Conservation (phyloP, 495 filamentous ascomycete species). For the Penicillium bialowiezense region DNA sequence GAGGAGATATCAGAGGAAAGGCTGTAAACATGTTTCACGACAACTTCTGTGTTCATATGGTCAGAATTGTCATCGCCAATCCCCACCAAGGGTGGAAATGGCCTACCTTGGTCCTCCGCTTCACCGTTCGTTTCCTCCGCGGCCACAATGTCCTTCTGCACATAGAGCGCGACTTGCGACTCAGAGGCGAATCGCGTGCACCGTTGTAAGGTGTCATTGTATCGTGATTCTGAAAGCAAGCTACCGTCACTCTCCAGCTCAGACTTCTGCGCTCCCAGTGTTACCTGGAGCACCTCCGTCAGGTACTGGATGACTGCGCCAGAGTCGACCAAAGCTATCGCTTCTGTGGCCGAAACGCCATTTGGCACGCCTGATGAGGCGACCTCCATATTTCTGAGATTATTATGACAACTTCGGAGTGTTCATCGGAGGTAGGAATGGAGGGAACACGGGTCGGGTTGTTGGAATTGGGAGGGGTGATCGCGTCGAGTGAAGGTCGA, state of each 20-base stretch:
- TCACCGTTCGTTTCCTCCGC: constrained; percentile 52
- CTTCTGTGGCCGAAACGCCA: constrained; percentile 41
- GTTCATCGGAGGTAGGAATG: constrained; percentile 31
- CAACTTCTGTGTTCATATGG: constrained; percentile 17
- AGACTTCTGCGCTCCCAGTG: constrained; percentile 74
- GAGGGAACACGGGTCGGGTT: constrained; percentile 11
- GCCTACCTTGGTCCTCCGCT: constrained; percentile 44
- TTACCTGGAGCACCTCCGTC: constrained; percentile 71
- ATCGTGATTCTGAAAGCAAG: constrained; percentile 67
- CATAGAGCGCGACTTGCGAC: constrained; percentile 81
- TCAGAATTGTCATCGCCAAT: constrained; percentile 5
- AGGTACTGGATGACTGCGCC: constrained; percentile 74
- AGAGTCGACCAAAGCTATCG: constrained; percentile 50
- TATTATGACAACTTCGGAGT: constrained; percentile 19
- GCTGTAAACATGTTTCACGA: constrained; percentile 63
- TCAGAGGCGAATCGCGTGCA: constrained; percentile 89
- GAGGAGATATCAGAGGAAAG: constrained; percentile 79
- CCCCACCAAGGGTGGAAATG: constrained; percentile 2
- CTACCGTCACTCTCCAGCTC: constrained; percentile 81
- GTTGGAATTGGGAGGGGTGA: constrained; percentile 17
- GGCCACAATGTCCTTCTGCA: constrained; percentile 73
- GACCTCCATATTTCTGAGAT: constrained; percentile 46
- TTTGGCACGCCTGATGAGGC: constrained; percentile 46
- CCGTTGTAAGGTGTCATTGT: constrained; percentile 76
- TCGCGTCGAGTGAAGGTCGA: constrained; percentile 17